Conservation (phyloP, 768 basidiomycete species). For the Pulveroboletus sp. region DNA sequence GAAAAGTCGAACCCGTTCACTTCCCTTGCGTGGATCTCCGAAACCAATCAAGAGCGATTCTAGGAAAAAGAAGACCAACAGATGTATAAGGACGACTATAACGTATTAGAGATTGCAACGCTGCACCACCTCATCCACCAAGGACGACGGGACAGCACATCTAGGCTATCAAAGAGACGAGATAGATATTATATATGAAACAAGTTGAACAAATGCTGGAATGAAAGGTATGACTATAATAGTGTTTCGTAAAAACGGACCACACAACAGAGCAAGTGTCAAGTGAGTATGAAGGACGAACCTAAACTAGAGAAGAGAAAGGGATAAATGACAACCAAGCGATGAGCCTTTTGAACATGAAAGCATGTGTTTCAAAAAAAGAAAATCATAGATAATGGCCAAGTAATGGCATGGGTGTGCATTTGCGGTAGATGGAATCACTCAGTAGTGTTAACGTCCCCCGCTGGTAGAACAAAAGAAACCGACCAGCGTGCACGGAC, state of each 20-base stretch:
- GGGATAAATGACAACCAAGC: conserved; percentile 26
- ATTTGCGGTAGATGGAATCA: conserved; percentile 12
- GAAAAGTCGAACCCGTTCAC: background rate
- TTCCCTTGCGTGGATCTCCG: background rate
- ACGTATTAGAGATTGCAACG: conserved; percentile 31
- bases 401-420: conserved; percentile 16
- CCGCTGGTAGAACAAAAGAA: conserved; percentile 10
- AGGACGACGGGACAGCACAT: conserved; percentile 13
- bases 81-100: conserved; percentile 32
- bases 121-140: background rate
- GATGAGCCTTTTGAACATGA: conserved; percentile 25
- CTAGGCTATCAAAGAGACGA: conserved; percentile 24
- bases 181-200: conserved; percentile 32
- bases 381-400: conserved; percentile 27
- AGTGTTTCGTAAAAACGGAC: conserved; percentile 13
- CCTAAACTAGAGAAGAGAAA: conserved; percentile 11
- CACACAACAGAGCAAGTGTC: conserved; percentile 15
- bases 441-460: conserved; percentile 27
- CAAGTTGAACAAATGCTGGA: conserved; percentile 19
- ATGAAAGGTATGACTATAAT: conserved; percentile 16
- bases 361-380: conserved; percentile 19
- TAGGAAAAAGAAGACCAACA: background rate
- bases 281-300: conserved; percentile 9
- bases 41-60: background rate
- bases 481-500: conserved; percentile 11